Percentiles rank a stretch among this genome's conserved stretches.
Conservation (phyloP, 257 asterid species). For the Apocynum venetum region DNA sequence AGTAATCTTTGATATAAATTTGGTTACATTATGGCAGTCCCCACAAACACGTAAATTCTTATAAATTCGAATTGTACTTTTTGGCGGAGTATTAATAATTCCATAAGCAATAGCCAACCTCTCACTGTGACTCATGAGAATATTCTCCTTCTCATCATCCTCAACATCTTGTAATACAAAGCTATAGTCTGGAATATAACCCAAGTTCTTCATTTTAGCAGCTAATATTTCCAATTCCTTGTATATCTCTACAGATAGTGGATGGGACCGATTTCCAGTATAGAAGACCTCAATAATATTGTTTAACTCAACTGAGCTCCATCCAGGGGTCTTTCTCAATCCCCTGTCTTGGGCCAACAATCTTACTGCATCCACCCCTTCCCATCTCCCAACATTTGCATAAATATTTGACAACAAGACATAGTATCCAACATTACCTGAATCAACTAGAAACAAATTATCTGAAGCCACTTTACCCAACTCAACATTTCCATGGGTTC, state of each 20-base stretch:
- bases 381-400: constrained; percentile 66
- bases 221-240: constrained; percentile 40
- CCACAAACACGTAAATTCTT: constrained; percentile 18
- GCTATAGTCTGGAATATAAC: constrained; percentile 65
- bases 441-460: constrained; percentile 16
- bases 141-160: constrained; percentile 79
- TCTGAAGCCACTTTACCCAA: constrained; percentile 23
- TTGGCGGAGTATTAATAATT: constrained; percentile 57
- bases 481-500: constrained; percentile 18
- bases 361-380: constrained; percentile 69
- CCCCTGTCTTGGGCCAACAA: constrained; percentile 29
- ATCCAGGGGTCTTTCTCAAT: constrained; percentile 28
- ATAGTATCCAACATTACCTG: constrained; percentile 60
- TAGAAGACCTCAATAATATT: constrained; percentile 26
- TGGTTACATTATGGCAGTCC: constrained; percentile 16
- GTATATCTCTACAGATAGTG: constrained; percentile 50
- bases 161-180: constrained; percentile 79
- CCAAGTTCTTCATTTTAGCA: constrained; percentile 54
- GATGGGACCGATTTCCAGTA: constrained; percentile 54
- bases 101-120: constrained; percentile 74
- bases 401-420: constrained; percentile 74
- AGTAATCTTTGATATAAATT: constrained; percentile 13
- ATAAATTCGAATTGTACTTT: constrained; percentile 29
- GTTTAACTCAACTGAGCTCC: constrained; percentile 24
- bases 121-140: constrained; percentile 69